Conservation (phyloP, 306 rosid species). For the Morella rubra region DNA sequence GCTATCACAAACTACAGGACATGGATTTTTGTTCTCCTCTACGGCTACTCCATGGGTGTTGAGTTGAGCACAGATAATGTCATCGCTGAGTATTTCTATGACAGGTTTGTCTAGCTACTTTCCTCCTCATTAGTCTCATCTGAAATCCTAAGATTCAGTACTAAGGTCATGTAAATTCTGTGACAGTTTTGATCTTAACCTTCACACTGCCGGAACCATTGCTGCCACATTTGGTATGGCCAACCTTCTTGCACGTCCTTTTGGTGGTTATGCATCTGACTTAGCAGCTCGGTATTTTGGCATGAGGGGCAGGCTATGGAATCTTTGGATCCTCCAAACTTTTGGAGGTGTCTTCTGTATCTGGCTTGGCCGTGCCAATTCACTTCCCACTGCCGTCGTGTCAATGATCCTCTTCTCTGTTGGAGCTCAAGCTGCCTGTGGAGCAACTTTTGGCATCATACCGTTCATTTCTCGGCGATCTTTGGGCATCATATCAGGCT, state of each 20-base stretch:
- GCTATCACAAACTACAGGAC: constrained; percentile 86
- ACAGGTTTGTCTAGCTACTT: constrained; percentile 44
- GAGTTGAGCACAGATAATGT: constrained; percentile 86
- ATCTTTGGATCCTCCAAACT: constrained; percentile 77
- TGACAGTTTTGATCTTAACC: constrained; percentile 56
- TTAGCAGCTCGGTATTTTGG: constrained; percentile 57
- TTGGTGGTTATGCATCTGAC: constrained; percentile 77
- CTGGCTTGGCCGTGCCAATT: constrained; percentile 75
- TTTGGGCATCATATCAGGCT: constrained; percentile 67
- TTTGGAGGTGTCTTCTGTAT: constrained; percentile 78
- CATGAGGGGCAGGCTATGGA: constrained; percentile 87
- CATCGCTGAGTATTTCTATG: constrained; percentile 83
- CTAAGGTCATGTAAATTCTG: not conserved
- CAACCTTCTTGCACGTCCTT: constrained; percentile 72
- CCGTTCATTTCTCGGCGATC: constrained; percentile 86
- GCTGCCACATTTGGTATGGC: constrained; percentile 97
- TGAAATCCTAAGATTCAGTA: not conserved
- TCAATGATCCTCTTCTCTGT: constrained; percentile 86
- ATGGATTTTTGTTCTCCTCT: constrained; percentile 81
- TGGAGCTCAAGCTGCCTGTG: constrained; percentile 95
- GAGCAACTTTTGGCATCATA: constrained; percentile 81
- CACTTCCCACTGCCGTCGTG: constrained; percentile 56
- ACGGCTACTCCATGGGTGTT: constrained; percentile 94
- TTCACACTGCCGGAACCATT: constrained; percentile 82
- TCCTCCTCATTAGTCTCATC: not conserved